Evolutionary conservation across 306 rosid species (phyloP).

Genomic region (Lagenaria siceraria): DNA sequence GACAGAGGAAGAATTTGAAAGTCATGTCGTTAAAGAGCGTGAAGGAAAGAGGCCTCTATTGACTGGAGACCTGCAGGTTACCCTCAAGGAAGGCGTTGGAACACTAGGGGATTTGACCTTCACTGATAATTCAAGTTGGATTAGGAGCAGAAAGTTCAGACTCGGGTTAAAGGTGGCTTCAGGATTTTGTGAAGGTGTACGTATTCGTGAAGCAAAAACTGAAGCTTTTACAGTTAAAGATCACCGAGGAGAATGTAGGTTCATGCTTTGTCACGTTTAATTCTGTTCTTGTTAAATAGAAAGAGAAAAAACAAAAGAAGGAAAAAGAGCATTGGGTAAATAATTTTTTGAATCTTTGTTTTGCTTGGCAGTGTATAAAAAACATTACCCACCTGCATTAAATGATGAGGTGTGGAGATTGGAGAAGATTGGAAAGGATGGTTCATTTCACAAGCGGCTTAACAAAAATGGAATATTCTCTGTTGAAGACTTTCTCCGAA

Average conservation of each 20-base stretch:
- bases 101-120: conserved; percentile 84
- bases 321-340: not conserved
- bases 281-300: not conserved
- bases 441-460: conserved; percentile 91
- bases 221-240: conserved; percentile 98
- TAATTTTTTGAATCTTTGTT: conserved; percentile 3
- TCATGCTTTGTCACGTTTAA: conserved; percentile 6
- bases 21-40: conserved; percentile 94
- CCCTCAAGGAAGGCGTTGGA: conserved; percentile 96
- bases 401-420: conserved; percentile 92
- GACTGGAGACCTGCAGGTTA: conserved; percentile 83
- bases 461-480: conserved; percentile 31
- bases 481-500: conserved; percentile 83
- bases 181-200: conserved; percentile 68
- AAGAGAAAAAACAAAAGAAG: not conserved
- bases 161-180: conserved; percentile 80
- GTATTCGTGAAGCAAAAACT: conserved; percentile 90
- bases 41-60: conserved; percentile 95
- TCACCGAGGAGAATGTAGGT: conserved; percentile 97
- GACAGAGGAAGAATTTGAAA: conserved; percentile 84
- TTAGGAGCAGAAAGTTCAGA: conserved; percentile 95
- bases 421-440: conserved; percentile 98
- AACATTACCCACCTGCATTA: conserved; percentile 90
- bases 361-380: conserved; percentile 73
- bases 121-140: conserved; percentile 99